These are phyloP conservation scores for Aspergillus baeticus DNA, from an alignment of 495 filamentous ascomycete genomes.

Conservation along the genomic window DNA sequence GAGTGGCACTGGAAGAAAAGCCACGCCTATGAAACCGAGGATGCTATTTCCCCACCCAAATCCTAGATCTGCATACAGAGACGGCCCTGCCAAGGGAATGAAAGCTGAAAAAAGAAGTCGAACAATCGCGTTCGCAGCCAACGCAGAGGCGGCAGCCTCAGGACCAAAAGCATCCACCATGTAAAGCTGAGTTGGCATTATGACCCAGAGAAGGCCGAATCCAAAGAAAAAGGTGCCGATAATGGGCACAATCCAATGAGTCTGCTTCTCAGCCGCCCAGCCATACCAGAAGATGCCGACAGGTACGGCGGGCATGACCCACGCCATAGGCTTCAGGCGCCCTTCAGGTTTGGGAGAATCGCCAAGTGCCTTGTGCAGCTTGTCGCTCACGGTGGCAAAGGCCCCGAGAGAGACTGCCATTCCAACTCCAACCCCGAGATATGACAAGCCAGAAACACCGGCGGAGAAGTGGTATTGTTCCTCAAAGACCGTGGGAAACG, in stretches of 20 bases:
- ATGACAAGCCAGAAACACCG: slow-evolving; percentile 55
- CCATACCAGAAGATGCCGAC: neutral
- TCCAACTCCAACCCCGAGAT: slow-evolving; percentile 55
- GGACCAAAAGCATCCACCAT: neutral
- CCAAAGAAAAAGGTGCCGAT: neutral
- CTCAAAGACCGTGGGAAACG: slow-evolving; percentile 47
- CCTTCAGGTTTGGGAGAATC: neutral
- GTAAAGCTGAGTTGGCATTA: neutral
- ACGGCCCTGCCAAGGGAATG: neutral
- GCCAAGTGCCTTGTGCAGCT: neutral
- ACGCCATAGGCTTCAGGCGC: neutral
- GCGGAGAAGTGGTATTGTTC: slow-evolving; percentile 50
- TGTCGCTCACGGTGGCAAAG: neutral
- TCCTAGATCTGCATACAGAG: neutral
- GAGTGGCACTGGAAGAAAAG: neutral
- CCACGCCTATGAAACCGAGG: neutral
- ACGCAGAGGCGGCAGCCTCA: neutral
- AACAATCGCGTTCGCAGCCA: neutral
- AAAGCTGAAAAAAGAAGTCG: neutral
- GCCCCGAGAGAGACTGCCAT: slow-evolving; percentile 27
- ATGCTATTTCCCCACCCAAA: neutral
- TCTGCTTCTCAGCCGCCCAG: neutral
- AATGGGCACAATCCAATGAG: neutral
- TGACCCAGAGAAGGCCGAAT: neutral
- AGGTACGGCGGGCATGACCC: neutral